Base-by-base conservation (phyloP, 2,329 filamentous ascomycete genomes). In the Calonectria hawksworthii region DNA sequence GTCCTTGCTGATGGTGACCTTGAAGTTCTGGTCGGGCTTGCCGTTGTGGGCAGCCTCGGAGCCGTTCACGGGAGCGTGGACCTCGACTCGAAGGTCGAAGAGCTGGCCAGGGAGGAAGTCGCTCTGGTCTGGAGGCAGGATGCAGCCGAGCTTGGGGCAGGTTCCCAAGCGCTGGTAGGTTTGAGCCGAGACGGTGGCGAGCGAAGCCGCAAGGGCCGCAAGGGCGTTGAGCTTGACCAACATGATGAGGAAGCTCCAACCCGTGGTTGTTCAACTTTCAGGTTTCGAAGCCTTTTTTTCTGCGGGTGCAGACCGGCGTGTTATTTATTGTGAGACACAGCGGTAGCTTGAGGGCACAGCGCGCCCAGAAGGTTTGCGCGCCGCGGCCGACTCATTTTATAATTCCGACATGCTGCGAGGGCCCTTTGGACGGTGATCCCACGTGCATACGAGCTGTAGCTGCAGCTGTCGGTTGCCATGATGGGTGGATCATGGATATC, bases 61-160 rank as follows among this genome's bases (percentile, higher is more conserved):
- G 77, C 95, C 95, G 84, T 97, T 97, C 82, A 93, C 89, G 8
- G 94, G 94, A 13, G 94, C 94, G 83, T 96, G 94, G 36, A 97
- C 91, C 84, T 97, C 95, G 74, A 96, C 90, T 74, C 95, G 93
- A 76, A 98, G 93, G 83, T 97, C 95, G 82, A 97, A 97, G 83
- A 91, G 93, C 86, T 97, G 95, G 16, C 95, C 95, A 7, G 95
- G 93, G 2, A 98, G 90, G 86, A 97, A 97, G 81, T 97, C 95
- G 77, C 93, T 92, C 86, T 92, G 90, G 77, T 93, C 91, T 1
- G 91, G 91, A 18, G 91, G 91, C 18, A 93, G 85, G 61, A 93
- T 85, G 78, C 91, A 92, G 76, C 91, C 91, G 26, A 93, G 87
- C 44, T 86, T 86, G 13, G 90, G 90, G 81, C 91, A 93, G 32